Conservation (phyloP, 1,139 yeast species). For the Suhomyces terraborum region DNA sequence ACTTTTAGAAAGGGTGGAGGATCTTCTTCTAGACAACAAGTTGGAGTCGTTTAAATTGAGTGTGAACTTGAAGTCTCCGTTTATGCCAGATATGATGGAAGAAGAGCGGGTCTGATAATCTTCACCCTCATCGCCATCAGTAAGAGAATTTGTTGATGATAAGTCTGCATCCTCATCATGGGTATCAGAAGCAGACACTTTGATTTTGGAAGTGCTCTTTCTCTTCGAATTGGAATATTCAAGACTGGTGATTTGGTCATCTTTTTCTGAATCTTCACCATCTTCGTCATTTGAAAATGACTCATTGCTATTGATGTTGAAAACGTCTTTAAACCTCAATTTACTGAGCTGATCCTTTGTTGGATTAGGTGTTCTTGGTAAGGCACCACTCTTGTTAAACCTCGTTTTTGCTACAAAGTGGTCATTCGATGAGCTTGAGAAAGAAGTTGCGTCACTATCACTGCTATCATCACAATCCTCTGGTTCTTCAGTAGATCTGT, state of each 20-base stretch:
- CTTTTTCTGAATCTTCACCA: slow-evolving; percentile 21
- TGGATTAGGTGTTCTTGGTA: slow-evolving; percentile 38
- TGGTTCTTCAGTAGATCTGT: slow-evolving; percentile 19
- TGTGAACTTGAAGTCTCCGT: slow-evolving; percentile 46
- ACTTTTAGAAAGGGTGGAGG: slow-evolving; percentile 19
- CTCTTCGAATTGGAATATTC: slow-evolving; percentile 24
- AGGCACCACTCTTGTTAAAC: slow-evolving; percentile 16
- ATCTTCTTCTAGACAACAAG: slow-evolving; percentile 40
- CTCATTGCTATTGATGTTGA: slow-evolving; percentile 22
- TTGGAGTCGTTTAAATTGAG: slow-evolving; percentile 47
- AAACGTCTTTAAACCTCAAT: slow-evolving; percentile 39
- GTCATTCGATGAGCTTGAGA: slow-evolving; percentile 16
- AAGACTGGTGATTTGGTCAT: slow-evolving; percentile 22
- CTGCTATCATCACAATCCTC: slow-evolving; percentile 9
- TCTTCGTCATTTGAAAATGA: slow-evolving; percentile 21
- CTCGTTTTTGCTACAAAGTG: slow-evolving; percentile 11
- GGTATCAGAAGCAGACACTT: slow-evolving; percentile 4
- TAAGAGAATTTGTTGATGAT: slow-evolving; percentile 18
- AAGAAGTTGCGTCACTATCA: slow-evolving; percentile 12
- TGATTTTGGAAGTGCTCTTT: slow-evolving; percentile 14
- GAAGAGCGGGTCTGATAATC: slow-evolving; percentile 45
- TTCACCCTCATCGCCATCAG: slow-evolving; percentile 20
- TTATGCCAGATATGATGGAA: slow-evolving; percentile 43
- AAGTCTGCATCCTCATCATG: slow-evolving; percentile 18
- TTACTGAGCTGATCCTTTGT: slow-evolving; percentile 18